Conservation (phyloP, 768 basidiomycete species). For the Rickenella mellea region DNA sequence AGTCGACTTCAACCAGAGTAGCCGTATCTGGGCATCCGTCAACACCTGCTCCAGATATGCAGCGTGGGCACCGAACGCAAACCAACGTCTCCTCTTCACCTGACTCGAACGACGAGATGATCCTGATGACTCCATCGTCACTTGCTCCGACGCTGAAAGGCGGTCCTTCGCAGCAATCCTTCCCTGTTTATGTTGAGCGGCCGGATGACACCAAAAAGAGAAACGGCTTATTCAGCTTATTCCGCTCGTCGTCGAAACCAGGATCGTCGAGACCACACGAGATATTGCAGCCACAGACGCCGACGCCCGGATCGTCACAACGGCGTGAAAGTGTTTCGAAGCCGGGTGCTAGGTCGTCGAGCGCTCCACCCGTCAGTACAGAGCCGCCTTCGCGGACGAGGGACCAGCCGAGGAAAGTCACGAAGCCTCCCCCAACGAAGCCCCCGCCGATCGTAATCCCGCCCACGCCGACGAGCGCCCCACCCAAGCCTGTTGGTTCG, state of each 20-base stretch:
- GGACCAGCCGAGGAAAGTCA: constrained; percentile 1
- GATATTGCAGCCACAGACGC: not conserved
- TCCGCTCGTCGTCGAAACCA: constrained; percentile 15
- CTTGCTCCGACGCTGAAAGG: constrained; percentile 29
- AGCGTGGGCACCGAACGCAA: constrained; percentile 14
- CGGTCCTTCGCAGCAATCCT: constrained; percentile 9
- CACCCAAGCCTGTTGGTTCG: constrained; percentile 45
- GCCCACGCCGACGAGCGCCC: constrained; percentile 27
- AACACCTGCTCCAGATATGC: constrained; percentile 20
- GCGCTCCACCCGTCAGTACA: not conserved
- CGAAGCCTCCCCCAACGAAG: not conserved
- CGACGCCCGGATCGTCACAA: not conserved
- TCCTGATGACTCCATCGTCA: constrained; percentile 58
- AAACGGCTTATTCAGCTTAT: constrained; percentile 27
- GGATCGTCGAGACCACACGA: constrained; percentile 8
- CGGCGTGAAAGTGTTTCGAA: not conserved
- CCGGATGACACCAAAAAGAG: constrained; percentile 26
- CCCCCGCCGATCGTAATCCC: constrained; percentile 20
- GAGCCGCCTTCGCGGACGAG: not conserved
- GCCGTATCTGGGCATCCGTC: constrained; percentile 21
- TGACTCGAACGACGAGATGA: constrained; percentile 34
- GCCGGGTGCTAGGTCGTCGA: not conserved
- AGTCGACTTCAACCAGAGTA: constrained; percentile 16
- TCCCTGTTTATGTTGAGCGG: constrained; percentile 25
- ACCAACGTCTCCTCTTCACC: constrained; percentile 31